Evolutionary conservation across 768 basidiomycete genomes (phyloP).

Genomic region (Lepiota brunneoincarnata): DNA sequence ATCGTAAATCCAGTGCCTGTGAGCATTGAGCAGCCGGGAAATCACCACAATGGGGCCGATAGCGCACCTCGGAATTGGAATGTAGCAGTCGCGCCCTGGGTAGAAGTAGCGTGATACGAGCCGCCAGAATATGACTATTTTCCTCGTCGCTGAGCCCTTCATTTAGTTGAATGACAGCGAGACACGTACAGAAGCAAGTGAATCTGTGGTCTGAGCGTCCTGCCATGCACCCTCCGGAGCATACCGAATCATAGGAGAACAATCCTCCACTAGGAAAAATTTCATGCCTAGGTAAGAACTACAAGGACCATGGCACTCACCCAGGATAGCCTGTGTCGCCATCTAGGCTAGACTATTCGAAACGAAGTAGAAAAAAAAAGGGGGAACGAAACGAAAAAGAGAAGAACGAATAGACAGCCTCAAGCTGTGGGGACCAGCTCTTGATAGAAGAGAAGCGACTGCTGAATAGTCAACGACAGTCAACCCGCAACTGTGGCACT

Average conservation of each 20-base stretch:
- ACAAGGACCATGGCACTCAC: constrained; percentile 21
- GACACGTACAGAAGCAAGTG: constrained; percentile 33
- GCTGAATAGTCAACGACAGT: background rate
- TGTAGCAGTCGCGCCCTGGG: constrained; percentile 46
- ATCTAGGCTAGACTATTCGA: constrained; percentile 38
- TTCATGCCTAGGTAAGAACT: background rate
- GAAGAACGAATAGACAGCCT: constrained; percentile 16
- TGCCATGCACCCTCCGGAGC: constrained; percentile 47
- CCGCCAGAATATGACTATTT: constrained; percentile 39
- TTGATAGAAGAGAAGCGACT: constrained; percentile 1
- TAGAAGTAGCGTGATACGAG: constrained; percentile 42
- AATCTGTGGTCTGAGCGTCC: constrained; percentile 39
- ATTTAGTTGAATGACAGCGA: background rate
- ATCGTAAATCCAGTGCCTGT: constrained; percentile 51
- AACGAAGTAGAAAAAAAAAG: constrained; percentile 18
- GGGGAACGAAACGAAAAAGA: constrained; percentile 17
- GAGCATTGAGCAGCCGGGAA: background rate
- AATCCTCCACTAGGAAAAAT: constrained; percentile 48
- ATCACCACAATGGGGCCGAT: background rate
- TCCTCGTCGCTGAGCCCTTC: background rate
- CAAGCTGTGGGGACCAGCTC: constrained; percentile 9
- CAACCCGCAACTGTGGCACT: background rate
- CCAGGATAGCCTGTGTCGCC: constrained; percentile 43
- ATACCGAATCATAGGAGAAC: constrained; percentile 53
- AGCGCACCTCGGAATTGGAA: constrained; percentile 47